These are phyloP conservation scores for Fusarium abutilonis DNA, from an alignment of 2,329 filamentous ascomycete species.

Conservation along the genomic window DNA sequence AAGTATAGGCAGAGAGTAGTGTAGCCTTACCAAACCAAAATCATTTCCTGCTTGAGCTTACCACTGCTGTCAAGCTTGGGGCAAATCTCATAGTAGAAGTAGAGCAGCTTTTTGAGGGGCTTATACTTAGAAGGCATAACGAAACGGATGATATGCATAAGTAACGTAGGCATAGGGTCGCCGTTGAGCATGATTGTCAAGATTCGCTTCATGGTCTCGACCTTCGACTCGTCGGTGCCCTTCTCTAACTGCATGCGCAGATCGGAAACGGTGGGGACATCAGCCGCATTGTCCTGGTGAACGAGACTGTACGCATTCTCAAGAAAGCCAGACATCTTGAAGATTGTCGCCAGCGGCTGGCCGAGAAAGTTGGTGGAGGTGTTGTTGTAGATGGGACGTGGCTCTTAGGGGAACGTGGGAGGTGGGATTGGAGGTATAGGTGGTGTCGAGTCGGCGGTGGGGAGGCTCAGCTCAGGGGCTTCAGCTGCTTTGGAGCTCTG, in stretches of 20 bases:
- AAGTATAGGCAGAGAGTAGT: conserved; percentile 4
- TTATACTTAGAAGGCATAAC: conserved; percentile 99
- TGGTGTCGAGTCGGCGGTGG: conserved; percentile 48
- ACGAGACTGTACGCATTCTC: conserved; percentile 97
- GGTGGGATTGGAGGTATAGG: conserved; percentile 42
- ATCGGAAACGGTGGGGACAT: conserved; percentile 89
- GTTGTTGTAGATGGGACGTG: conserved; percentile 45
- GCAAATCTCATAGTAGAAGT: conserved; percentile 99
- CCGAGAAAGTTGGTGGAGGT: conserved; percentile 35
- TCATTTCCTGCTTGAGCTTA: conserved; percentile 99
- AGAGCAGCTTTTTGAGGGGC: conserved; percentile 94
- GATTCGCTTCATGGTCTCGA: conserved; percentile 96
- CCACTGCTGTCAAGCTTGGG: conserved; percentile 91
- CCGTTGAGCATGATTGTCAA: conserved; percentile 98
- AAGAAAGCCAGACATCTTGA: conserved; percentile 90
- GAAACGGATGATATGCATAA: conserved; percentile 99
- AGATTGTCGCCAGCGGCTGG: conserved; percentile 38
- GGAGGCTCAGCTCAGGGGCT: conserved; percentile 48
- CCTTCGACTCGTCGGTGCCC: conserved; percentile 89
- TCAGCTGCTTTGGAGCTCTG: conserved; percentile 38
- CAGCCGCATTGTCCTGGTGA: conserved; percentile 95
- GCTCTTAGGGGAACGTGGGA: conserved; percentile 42
- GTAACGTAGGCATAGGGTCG: conserved; percentile 90
- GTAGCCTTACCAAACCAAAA: conserved; percentile 83
- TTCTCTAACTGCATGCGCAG: conserved; percentile 94